Conservation (phyloP, 1,284 basidiomycete species). For the Waitea zeae region DNA sequence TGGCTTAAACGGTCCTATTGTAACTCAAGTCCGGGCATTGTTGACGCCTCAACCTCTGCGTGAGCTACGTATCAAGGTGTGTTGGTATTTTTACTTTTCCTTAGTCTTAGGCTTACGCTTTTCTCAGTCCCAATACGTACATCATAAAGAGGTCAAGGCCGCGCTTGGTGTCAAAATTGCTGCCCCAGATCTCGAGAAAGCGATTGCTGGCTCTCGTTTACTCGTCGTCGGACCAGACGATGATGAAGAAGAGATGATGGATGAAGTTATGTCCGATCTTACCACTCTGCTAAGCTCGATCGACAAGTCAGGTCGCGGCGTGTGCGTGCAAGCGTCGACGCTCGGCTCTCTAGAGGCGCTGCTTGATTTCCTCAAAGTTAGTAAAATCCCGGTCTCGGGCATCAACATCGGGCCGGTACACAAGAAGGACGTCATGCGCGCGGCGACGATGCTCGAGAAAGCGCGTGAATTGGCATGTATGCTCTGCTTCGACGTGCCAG, state of each 20-base stretch:
- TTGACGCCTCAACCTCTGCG: conserved; percentile 94
- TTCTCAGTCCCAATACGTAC: conserved; percentile 81
- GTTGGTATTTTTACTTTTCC: conserved; percentile 7
- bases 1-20: conserved; percentile 94
- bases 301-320: conserved; percentile 89
- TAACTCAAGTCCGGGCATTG: conserved; percentile 87
- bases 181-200: conserved; percentile 94
- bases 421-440: conserved; percentile 90
- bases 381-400: conserved; percentile 94
- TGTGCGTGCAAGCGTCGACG: conserved; percentile 96
- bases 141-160: conserved; percentile 97
- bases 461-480: conserved; percentile 93
- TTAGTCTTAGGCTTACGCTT: neutral
- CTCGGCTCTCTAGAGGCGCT: conserved; percentile 95
- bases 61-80: conserved; percentile 88
- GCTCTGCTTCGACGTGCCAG: conserved; percentile 92
- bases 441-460: conserved; percentile 90
- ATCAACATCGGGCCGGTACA: conserved; percentile 98
- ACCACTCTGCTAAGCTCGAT: conserved; percentile 82
- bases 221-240: conserved; percentile 88
- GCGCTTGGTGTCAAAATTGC: conserved; percentile 95
- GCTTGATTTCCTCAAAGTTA: conserved; percentile 86
- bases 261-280: conserved; percentile 95
- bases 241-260: conserved; percentile 88
- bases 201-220: conserved; percentile 94